phyloP scores from a whole-genome alignment of 2,329 filamentous ascomycete species.

The Cordyceps javanica region DNA sequence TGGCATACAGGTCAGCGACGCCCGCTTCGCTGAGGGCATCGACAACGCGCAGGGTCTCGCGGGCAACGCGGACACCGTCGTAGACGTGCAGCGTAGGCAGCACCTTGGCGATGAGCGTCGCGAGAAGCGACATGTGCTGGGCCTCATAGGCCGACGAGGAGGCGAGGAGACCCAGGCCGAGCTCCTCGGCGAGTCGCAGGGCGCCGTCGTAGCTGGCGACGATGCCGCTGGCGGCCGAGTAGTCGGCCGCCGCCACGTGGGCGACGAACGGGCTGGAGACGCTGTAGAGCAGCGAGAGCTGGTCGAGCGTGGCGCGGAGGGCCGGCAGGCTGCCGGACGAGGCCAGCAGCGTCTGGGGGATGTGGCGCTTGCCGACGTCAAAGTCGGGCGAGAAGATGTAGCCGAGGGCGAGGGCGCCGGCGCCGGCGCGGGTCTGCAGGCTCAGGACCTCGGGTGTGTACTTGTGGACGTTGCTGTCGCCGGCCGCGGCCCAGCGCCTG shows the following conservation, averaged over 20 bases:
- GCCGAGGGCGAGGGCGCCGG: slow-evolving; percentile 84
- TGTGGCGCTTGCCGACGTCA: slow-evolving; percentile 80
- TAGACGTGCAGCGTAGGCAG: slow-evolving; percentile 84
- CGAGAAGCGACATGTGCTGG: slow-evolving; percentile 91
- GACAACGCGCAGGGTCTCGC: slow-evolving; percentile 75
- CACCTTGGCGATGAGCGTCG: slow-evolving; percentile 71
- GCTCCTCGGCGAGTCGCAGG: slow-evolving; percentile 76
- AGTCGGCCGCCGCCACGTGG: slow-evolving; percentile 88
- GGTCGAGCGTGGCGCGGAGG: slow-evolving; percentile 79
- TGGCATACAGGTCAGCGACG: slow-evolving; percentile 62
- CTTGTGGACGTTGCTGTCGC: slow-evolving; percentile 75
- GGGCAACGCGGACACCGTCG: slow-evolving; percentile 75
- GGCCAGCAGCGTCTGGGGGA: slow-evolving; percentile 86
- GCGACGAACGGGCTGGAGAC: slow-evolving; percentile 90
- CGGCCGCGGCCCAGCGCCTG: slow-evolving; percentile 64
- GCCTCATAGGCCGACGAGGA: slow-evolving; percentile 84
- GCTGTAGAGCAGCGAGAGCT: slow-evolving; percentile 84
- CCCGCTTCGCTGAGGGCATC: slow-evolving; percentile 71
- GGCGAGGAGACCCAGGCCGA: slow-evolving; percentile 79
- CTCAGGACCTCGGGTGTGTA: slow-evolving; percentile 71
- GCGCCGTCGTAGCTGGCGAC: slow-evolving; percentile 83
- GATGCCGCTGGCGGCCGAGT: slow-evolving; percentile 61
- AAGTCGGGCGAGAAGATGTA: slow-evolving; percentile 99
- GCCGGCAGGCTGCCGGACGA: slow-evolving; percentile 76
- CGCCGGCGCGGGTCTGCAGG: slow-evolving; percentile 82